Percentiles rank a stretch among this genome's conserved stretches.
Conservation (phyloP, 2,329 filamentous ascomycete genomes). For the Macrophomina pseudophaseolina region DNA sequence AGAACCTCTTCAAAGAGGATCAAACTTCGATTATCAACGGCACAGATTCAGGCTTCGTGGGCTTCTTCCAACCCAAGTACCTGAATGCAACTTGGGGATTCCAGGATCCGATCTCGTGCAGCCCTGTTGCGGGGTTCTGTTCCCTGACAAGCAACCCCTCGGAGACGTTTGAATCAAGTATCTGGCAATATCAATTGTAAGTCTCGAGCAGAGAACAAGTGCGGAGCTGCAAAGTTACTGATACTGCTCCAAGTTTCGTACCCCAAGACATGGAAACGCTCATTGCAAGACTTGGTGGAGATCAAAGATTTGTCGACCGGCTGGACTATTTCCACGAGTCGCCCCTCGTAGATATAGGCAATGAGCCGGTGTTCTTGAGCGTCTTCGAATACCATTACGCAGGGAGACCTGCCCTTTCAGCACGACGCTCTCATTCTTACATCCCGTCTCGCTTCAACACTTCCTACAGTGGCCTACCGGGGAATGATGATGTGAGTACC, state of each 20-base stretch:
- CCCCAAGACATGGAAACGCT: conserved; percentile 50
- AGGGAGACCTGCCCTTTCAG: conserved; percentile 49
- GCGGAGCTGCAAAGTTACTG: neutral
- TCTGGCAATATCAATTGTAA: conserved; percentile 75
- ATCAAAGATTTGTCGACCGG: conserved; percentile 46
- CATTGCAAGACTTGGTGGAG: conserved; percentile 48
- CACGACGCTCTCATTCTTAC: conserved; percentile 49
- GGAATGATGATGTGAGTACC: conserved; percentile 49
- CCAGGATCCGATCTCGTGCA: conserved; percentile 63
- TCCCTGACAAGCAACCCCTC: conserved; percentile 52
- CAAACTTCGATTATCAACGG: conserved; percentile 40
- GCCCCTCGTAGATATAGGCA: conserved; percentile 52
- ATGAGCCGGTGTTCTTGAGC: conserved; percentile 54
- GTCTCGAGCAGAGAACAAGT: conserved; percentile 31
- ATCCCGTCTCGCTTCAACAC: conserved; percentile 52
- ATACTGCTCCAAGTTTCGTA: conserved; percentile 40
- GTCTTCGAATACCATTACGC: conserved; percentile 54
- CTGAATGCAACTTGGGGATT: conserved; percentile 70
- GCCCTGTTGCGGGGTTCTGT: conserved; percentile 39
- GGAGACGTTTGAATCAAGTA: conserved; percentile 74
- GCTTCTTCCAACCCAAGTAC: conserved; percentile 73
- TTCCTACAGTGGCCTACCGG: conserved; percentile 48
- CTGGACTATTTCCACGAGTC: conserved; percentile 53
- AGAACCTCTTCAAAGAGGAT: conserved; percentile 63
- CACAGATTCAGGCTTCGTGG: conserved; percentile 68